Percentiles rank a stretch among this genome's conserved stretches.
phyloP scores from a whole-genome alignment of 2,329 filamentous ascomycete genomes.

The Cladophialophora immunda region DNA sequence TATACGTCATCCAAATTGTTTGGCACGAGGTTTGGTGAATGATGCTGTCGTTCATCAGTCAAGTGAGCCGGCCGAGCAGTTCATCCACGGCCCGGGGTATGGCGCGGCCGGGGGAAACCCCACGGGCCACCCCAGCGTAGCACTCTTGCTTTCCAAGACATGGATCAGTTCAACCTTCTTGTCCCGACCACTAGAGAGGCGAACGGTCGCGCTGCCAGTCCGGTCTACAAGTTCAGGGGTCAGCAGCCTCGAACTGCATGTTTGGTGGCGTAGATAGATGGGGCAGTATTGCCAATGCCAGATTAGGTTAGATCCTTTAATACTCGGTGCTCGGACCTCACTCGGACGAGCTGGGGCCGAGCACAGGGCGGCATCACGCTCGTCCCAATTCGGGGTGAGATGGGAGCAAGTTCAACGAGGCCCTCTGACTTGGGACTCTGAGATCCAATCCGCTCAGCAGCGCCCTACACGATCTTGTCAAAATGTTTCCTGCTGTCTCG shows the following conservation, averaged over 20 bases:
- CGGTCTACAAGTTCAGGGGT: neutral
- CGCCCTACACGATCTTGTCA: neutral
- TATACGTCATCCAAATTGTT: neutral
- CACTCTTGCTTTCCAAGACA: neutral
- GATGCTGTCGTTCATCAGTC: neutral
- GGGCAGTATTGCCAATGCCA: no score
- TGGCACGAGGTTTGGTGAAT: neutral
- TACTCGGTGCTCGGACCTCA: no score
- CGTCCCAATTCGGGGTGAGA: no score
- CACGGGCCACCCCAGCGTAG: neutral
- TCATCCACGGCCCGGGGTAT: neutral
- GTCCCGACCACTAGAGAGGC: neutral
- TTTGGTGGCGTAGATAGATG: no score
- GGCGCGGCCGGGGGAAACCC: neutral
- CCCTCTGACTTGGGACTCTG: no score
- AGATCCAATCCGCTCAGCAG: neutral
- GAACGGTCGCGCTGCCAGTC: neutral
- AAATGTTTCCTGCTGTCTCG: neutral
- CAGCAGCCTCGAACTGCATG: neutral
- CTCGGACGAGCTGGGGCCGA: no score
- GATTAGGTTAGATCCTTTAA: no score
- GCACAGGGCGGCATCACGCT: no score
- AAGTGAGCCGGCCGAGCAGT: neutral
- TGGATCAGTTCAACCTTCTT: neutral
- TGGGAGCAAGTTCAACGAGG: no score